Evolutionary conservation across 73 alveolate species (phyloP).

Genomic region (Paramecium bursaria): DNA sequence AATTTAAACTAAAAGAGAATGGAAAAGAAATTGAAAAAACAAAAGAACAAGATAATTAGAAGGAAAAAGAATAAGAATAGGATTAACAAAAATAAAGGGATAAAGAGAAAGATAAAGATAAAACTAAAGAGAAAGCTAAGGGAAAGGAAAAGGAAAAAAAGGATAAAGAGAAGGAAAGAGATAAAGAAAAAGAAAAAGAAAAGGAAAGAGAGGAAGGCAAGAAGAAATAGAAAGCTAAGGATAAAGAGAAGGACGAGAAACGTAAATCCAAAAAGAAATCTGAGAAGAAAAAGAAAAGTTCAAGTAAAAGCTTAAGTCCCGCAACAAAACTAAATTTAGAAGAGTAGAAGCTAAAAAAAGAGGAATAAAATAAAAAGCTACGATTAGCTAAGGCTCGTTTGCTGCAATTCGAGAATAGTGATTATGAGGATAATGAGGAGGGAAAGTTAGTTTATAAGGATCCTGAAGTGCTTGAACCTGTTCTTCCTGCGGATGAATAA

Average conservation of each 20-base stretch:
- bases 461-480: constrained; percentile 58
- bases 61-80: not conserved
- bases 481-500: constrained; percentile 42
- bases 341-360: constrained; percentile 38
- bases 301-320: not conserved
- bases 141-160: not conserved
- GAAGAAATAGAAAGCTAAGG: constrained; percentile 8
- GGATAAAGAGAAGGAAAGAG: constrained; percentile 42
- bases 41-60: too few relatives aligned
- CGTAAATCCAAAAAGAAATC: not conserved
- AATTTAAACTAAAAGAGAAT: too few relatives aligned
- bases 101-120: not conserved
- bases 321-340: not conserved
- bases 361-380: not conserved
- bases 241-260: constrained; percentile 17
- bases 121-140: not conserved
- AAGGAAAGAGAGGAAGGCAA: constrained; percentile 41
- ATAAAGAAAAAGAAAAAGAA: constrained; percentile 30
- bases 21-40: too few relatives aligned
- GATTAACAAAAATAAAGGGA: not conserved
- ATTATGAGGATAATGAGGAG: constrained; percentile 24
- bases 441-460: constrained; percentile 37
- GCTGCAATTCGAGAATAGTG: constrained; percentile 21
- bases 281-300: not conserved
- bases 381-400: constrained; percentile 37